Conservation (phyloP, 192 early-diverging fungal species). For the Mortierella claussenii region DNA sequence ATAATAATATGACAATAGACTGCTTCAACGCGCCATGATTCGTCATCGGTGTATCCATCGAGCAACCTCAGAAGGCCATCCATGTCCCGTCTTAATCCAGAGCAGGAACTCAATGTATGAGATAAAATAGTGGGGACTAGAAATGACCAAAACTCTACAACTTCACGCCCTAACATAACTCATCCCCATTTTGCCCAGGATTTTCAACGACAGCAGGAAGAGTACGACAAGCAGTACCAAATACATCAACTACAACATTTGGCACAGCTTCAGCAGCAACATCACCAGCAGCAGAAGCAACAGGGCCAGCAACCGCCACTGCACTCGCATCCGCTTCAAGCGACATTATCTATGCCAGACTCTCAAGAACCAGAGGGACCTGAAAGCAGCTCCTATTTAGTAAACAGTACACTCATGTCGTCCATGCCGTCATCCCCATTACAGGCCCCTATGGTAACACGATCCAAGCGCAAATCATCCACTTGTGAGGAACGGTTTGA, state of each 20-base stretch:
- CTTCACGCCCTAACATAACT: too few relatives aligned
- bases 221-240: constrained; percentile 36
- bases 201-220: constrained; percentile 42
- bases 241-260: constrained; percentile 29
- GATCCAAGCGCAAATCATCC: constrained; percentile 45
- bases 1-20: background rate
- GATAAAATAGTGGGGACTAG: background rate
- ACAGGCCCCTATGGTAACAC: constrained; percentile 16
- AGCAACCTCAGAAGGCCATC: constrained; percentile 16
- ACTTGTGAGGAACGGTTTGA: constrained; percentile 52
- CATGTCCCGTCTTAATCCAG: constrained; percentile 39
- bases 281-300: constrained; percentile 20
- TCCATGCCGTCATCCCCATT: constrained; percentile 33
- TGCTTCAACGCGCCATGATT: constrained; percentile 1
- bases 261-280: constrained; percentile 10
- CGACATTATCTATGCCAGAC: constrained; percentile 10
- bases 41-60: background rate
- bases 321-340: constrained; percentile 28
- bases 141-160: too few relatives aligned
- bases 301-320: constrained; percentile 13
- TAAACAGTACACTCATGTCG: constrained; percentile 1
- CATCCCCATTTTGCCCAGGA: too few relatives aligned
- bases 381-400: constrained; percentile 2
- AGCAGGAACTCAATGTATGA: constrained; percentile 34
- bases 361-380: background rate